Conservation (phyloP, 768 basidiomycete genomes). For the Psilocybe sp. region DNA sequence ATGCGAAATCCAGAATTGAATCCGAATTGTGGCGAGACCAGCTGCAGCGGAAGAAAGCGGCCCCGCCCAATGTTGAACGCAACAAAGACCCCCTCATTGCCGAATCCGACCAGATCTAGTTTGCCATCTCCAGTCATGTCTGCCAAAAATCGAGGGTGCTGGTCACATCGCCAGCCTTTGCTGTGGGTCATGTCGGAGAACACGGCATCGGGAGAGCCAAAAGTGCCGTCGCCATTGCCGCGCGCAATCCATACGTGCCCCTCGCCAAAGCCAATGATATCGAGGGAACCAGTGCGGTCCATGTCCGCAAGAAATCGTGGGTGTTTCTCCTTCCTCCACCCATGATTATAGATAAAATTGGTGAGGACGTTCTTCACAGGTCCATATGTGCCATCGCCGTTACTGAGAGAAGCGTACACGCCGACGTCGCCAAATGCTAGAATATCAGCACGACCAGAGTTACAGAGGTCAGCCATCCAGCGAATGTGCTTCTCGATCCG, state of each 20-base stretch:
- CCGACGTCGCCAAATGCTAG: no score
- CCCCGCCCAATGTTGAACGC: slow-evolving; percentile 15
- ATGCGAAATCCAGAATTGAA: not conserved
- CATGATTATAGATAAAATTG: slow-evolving; percentile 2
- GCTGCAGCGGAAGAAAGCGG: slow-evolving; percentile 6
- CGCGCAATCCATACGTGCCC: not conserved
- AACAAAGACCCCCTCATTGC: slow-evolving; percentile 9
- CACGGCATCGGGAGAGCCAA: not conserved
- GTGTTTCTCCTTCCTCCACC: slow-evolving; percentile 5
- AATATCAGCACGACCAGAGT: slow-evolving; percentile 3
- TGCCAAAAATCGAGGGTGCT: slow-evolving; percentile 14
- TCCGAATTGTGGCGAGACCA: slow-evolving; percentile 7
- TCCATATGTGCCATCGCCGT: not conserved
- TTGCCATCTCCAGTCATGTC: slow-evolving; percentile 9
- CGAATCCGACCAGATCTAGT: slow-evolving; percentile 16
- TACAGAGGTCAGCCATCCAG: slow-evolving; percentile 1
- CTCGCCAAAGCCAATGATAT: slow-evolving; percentile 6
- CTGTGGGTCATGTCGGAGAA: not conserved
- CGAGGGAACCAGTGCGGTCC: not conserved
- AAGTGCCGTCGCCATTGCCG: slow-evolving; percentile 4
- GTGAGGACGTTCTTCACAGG: not conserved
- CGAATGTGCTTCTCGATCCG: not conserved
- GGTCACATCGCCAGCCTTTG: slow-evolving; percentile 10
- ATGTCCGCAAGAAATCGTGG: slow-evolving; percentile 5
- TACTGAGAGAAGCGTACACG: no score